Base-by-base conservation (phyloP, 1,284 basidiomycete species). In the Hypsizygus ulmarius region DNA sequence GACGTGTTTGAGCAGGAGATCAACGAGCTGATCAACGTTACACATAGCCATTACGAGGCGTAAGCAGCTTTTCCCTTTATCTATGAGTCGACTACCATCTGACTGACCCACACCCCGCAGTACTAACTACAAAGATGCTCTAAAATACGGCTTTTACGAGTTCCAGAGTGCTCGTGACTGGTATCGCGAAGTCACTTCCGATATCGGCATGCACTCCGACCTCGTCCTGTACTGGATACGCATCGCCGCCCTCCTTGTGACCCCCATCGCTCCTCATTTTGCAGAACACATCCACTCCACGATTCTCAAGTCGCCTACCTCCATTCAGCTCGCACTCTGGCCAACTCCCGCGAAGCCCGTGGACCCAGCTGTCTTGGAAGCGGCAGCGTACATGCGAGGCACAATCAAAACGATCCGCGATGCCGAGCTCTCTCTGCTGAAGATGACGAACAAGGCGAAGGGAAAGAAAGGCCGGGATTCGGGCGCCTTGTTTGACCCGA, bases 111-210 rank as follows among this genome's bases (percentile, higher is more conserved):
- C 8, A 19, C 10, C n/a, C 1, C n/a, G 43, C 54, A 95, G 93
- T 25, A 91, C 88, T 56, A 84, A 93, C 64, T 99, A 92, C 84
- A 98, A 97, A 72, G 93, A 96, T 54, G 94, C 94, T 2, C 71
- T 97, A 57, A 97, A 98, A 71, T 86, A 80, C 54, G 96, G 95
- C 43, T 97, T 98, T 73, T 99, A 96, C 75, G 94, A 98, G 65
- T 81, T 97, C 57, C 93, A 97, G 67, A 87, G 82, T 36, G 79
- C 87, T 1, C 87, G 97, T 43, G 96, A 99, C 67, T 93, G 94
- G 86, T 99, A 99, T 70, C 90, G 95, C 50, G 90, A 96, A 64
- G 91, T 97, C 45, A 94, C 90, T 1, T 78, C 83, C 10, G 84
- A 92, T 44, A 78, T 89, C 46, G 92, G 93, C 27, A 97, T 98